phyloP scores from a whole-genome alignment of 2,329 filamentous ascomycete species.

The Pyricularia grisea region DNA sequence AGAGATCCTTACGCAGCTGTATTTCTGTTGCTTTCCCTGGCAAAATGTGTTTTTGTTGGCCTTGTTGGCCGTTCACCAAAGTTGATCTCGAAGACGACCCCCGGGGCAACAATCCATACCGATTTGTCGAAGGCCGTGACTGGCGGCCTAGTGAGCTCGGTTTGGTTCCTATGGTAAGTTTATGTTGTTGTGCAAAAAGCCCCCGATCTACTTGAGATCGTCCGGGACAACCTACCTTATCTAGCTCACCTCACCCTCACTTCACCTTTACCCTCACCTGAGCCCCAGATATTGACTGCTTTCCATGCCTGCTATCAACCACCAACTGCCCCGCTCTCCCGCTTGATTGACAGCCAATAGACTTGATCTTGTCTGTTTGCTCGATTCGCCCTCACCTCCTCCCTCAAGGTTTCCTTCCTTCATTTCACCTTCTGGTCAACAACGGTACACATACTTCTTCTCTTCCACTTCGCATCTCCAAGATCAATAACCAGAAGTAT shows the following conservation, averaged over 20 bases:
- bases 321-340: background rate
- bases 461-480: background rate
- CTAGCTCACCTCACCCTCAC: slow-evolving; percentile 5
- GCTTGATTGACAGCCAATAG: background rate
- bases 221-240: slow-evolving; percentile 4
- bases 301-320: background rate
- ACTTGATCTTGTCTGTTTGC: background rate
- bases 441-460: background rate
- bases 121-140: slow-evolving; percentile 29
- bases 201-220: background rate
- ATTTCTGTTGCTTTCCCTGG: background rate
- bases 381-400: background rate
- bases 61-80: slow-evolving; percentile 32
- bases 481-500: background rate
- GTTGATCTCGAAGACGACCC: slow-evolving; percentile 14
- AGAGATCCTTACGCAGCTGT: background rate
- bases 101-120: slow-evolving; percentile 4
- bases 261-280: background rate
- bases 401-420: background rate
- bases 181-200: too few relatives aligned
- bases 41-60: slow-evolving; percentile 22
- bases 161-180: slow-evolving; percentile 3
- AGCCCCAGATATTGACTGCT: background rate
- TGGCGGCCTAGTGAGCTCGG: slow-evolving; percentile 6
- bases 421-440: background rate